Evolutionary conservation across 2,329 filamentous ascomycete species (phyloP).

Genomic region (Diaporthe destruens): DNA sequence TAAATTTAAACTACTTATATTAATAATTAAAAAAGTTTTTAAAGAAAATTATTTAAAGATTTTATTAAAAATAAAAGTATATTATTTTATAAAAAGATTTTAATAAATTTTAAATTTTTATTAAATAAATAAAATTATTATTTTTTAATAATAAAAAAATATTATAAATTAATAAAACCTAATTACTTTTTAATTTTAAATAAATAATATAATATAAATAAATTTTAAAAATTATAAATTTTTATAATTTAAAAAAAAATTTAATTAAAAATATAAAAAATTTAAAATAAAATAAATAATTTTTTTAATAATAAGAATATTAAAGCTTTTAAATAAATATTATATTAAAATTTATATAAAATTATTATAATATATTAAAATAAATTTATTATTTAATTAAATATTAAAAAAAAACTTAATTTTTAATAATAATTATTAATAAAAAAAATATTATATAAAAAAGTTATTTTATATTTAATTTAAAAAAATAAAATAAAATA

Average conservation of each 20-base stretch:
- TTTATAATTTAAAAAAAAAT: not conserved
- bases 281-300: not conserved
- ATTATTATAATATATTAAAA: not conserved
- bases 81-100: too few relatives aligned
- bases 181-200: not conserved
- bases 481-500: too few relatives aligned
- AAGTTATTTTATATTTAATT: too few relatives aligned
- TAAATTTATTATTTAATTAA: not conserved
- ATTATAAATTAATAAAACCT: not conserved
- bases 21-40: not conserved
- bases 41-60: not conserved
- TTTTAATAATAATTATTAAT: too few relatives aligned
- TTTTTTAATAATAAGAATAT: not conserved
- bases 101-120: too few relatives aligned
- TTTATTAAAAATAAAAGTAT: too few relatives aligned
- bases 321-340: not conserved
- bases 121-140: too few relatives aligned
- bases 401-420: too few relatives aligned
- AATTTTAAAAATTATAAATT: not conserved
- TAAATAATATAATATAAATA: not conserved
- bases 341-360: not conserved
- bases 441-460: too few relatives aligned
- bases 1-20: not conserved
- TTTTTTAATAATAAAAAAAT: not conserved
- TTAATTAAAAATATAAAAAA: too few relatives aligned